Percentiles rank a stretch among this genome's conserved stretches.
Evolutionary conservation across 2,329 filamentous ascomycete genomes (phyloP).

Genomic region (Sphaerulina musiva): DNA sequence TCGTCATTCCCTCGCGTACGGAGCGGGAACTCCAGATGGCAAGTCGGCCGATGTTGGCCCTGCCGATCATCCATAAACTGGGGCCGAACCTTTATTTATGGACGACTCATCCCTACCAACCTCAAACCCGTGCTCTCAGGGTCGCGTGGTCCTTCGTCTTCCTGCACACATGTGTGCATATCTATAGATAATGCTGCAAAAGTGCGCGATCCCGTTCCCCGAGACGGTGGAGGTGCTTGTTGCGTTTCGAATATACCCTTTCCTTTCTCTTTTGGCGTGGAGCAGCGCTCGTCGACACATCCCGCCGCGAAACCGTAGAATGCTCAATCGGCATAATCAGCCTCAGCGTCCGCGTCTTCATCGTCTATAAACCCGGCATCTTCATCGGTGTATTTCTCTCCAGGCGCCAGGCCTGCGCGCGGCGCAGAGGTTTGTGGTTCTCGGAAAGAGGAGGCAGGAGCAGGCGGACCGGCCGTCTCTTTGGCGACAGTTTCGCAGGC

Average conservation of each 20-base stretch:
- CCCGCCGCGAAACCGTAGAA: neutral
- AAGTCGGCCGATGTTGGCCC: neutral
- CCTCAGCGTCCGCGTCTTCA: conserved; percentile 33
- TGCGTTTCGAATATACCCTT: neutral
- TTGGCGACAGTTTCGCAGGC: conserved; percentile 72
- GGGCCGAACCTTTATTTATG: no score
- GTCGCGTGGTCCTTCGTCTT: neutral
- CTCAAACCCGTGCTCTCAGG: no score
- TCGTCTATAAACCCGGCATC: conserved; percentile 35
- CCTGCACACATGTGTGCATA: neutral
- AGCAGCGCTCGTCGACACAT: neutral
- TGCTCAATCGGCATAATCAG: conserved; percentile 31
- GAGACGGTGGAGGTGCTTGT: neutral
- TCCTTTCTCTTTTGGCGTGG: neutral
- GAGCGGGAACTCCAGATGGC: neutral
- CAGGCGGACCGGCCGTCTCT: conserved; percentile 36
- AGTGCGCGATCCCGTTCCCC: neutral
- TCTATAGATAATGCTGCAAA: neutral
- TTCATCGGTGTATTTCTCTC: conserved; percentile 29
- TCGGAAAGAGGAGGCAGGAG: conserved; percentile 9
- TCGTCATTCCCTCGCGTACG: neutral
- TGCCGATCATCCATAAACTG: neutral
- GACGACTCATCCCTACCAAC: no score
- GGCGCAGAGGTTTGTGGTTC: conserved; percentile 10
- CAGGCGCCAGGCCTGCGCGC: conserved; percentile 22